These are phyloP conservation scores for Albizia julibrissin DNA, from an alignment of 306 rosid species.

Conservation along the genomic window DNA sequence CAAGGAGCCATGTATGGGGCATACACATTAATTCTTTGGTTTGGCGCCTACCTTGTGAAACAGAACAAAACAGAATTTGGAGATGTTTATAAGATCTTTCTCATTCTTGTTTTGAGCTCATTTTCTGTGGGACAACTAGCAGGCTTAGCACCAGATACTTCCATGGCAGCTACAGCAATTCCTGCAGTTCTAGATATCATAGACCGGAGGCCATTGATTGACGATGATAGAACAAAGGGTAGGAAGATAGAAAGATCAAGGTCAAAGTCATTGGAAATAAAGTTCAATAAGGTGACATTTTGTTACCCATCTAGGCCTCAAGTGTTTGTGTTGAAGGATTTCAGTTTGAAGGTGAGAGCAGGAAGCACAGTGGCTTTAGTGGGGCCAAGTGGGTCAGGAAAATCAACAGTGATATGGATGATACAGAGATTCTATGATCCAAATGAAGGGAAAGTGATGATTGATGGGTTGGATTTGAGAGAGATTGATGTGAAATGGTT, in stretches of 20 bases:
- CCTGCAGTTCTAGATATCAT: conserved; percentile 73
- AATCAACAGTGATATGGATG: conserved; percentile 88
- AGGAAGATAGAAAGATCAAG: conserved; percentile 44
- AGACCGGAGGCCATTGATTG: conserved; percentile 65
- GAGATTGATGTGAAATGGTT: conserved; percentile 79
- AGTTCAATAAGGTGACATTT: conserved; percentile 81
- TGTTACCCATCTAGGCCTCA: conserved; percentile 87
- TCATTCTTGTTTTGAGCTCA: conserved; percentile 91
- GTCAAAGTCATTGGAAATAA: conserved; percentile 55
- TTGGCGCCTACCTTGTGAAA: conserved; percentile 66
- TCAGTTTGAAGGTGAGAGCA: conserved; percentile 64
- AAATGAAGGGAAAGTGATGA: conserved; percentile 68
- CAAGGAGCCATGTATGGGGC: conserved; percentile 90
- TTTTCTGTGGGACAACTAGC: conserved; percentile 93
- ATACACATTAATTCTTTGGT: conserved; percentile 79
- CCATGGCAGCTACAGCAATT: conserved; percentile 65
- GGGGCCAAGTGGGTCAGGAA: conserved; percentile 91
- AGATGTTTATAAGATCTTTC: conserved; percentile 73
- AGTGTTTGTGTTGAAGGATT: conserved; percentile 65
- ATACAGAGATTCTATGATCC: conserved; percentile 93
- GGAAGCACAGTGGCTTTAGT: conserved; percentile 79
- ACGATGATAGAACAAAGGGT: conserved; percentile 34
- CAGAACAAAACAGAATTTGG: conserved; percentile 50
- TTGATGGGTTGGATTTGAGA: conserved; percentile 75
- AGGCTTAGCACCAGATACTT: conserved; percentile 90